Evolutionary conservation across 768 basidiomycete species (phyloP).

Genomic region (Pholiota molesta): DNA sequence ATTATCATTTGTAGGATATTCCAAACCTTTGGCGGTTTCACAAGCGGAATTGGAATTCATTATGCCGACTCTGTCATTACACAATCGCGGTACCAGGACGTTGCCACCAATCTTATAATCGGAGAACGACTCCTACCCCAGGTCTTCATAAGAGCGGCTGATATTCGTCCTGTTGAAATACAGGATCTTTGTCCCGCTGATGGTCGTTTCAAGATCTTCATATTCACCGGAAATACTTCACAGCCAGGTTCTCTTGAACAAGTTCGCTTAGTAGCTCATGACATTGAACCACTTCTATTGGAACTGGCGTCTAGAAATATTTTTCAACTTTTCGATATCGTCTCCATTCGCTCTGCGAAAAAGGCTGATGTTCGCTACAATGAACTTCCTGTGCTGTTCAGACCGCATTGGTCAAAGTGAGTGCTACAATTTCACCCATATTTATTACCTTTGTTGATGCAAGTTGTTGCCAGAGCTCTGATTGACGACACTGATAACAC

Average conservation of each 20-base stretch:
- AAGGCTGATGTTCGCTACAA: slow-evolving; percentile 45
- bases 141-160: slow-evolving; percentile 50
- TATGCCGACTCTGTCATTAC: slow-evolving; percentile 54
- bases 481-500: slow-evolving; percentile 57
- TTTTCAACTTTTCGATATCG: slow-evolving; percentile 44
- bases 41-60: slow-evolving; percentile 56
- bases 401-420: slow-evolving; percentile 65
- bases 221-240: slow-evolving; percentile 52
- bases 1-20: slow-evolving; percentile 40
- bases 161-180: slow-evolving; percentile 51
- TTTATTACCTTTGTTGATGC: neutral
- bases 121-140: slow-evolving; percentile 59
- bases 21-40: slow-evolving; percentile 56
- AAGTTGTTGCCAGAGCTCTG: slow-evolving; percentile 45
- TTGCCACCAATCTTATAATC: slow-evolving; percentile 43
- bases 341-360: slow-evolving; percentile 39
- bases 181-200: slow-evolving; percentile 57
- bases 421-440: slow-evolving; percentile 17
- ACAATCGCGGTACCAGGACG: slow-evolving; percentile 34
- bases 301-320: slow-evolving; percentile 31
- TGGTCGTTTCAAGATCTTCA: slow-evolving; percentile 55
- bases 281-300: slow-evolving; percentile 34
- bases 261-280: slow-evolving; percentile 34
- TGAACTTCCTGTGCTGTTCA: slow-evolving; percentile 47
- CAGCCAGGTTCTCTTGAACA: slow-evolving; percentile 30